Evolutionary conservation across 1,284 basidiomycete genomes (phyloP), one percentile per base, ranked within the genome.

Genomic region (Moesziomyces aphidis): DNA sequence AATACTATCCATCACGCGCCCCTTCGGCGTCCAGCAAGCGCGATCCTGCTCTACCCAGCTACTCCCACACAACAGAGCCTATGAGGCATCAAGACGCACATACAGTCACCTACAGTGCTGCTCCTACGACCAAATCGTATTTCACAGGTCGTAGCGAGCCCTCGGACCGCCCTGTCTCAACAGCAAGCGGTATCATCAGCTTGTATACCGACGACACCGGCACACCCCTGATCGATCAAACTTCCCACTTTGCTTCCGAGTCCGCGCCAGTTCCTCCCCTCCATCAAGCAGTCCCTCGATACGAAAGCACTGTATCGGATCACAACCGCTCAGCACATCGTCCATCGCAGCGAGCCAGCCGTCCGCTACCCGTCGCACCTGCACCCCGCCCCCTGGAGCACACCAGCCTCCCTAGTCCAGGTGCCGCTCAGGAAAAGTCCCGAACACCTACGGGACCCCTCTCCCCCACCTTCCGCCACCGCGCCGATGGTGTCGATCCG

Each of bases 111-210:
- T 44, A 55, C 11, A 42, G 22, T 24, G 54, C 15, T 39, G 34
- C 15, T 9, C 7, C 49, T 1, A 36, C 22, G 21, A 19, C 42
- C 1, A 61, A 53, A 26, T 55, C 53, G 45, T 45, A 61, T 10
- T 13, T 17, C 15, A 1, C 36, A 11, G 45, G 28, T 50, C 36
- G 50, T n/a, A 45, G 21, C 11, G 67, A 61, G 15, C 6, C 55
- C 4, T 9, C 42, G 2, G 47, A 53, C 36, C 64, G 73, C 24
- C 73, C 73, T 17, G 63, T 68, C 15, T 75, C 73, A 10, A 72
- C 76, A 0, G 76, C 76, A 11, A 75, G 67, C 31, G 76, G 71
- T 28, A 77, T 77, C 59, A 77, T 77, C 58, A 77, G 71, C 62
- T 43, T 77, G 47, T 77, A 77, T 44, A 66, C 67, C 4, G 66